A percentile compares a stretch with the other conserved stretches of the same genome.
Conservation (phyloP, 1,139 yeast genomes). For the Pichia sp. region DNA sequence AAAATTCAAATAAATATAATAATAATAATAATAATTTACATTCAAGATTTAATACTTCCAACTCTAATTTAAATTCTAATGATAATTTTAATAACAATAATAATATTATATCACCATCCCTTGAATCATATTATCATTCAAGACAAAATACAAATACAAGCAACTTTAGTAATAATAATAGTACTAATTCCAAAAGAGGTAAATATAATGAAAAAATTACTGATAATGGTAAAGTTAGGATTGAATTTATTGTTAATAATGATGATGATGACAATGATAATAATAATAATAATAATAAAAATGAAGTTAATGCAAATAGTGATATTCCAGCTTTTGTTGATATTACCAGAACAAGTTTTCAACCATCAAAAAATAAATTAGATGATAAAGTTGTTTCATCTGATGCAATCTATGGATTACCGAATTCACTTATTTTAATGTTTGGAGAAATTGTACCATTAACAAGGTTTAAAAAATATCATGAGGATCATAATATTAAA, state of each 20-base stretch:
- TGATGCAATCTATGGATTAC: slow-evolving; percentile 78
- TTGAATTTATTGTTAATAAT: slow-evolving; percentile 42
- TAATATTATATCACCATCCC: slow-evolving; percentile 1
- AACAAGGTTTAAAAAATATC: slow-evolving; percentile 55
- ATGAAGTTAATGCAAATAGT: slow-evolving; percentile 3
- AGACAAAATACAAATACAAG: slow-evolving; percentile 1
- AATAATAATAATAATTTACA: background rate
- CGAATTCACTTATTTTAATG: slow-evolving; percentile 67
- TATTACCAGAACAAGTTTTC: slow-evolving; percentile 31
- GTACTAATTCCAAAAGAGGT: slow-evolving; percentile 20
- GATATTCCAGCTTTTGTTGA: slow-evolving; percentile 35
- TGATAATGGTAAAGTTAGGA: slow-evolving; percentile 39
- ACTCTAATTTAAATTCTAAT: slow-evolving; percentile 1
- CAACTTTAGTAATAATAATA: background rate
- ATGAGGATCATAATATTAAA: slow-evolving; percentile 31
- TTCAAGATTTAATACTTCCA: background rate
- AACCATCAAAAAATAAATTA: slow-evolving; percentile 31
- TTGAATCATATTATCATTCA: slow-evolving; percentile 4
- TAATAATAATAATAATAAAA: slow-evolving; percentile 3
- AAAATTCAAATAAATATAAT: background rate
- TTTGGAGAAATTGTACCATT: slow-evolving; percentile 67
- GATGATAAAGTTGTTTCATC: slow-evolving; percentile 59
- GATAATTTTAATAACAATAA: background rate
- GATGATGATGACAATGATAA: slow-evolving; percentile 16
- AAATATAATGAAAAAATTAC: slow-evolving; percentile 36